Conservation (phyloP, 2,329 filamentous ascomycete species). For the Spiromastix sp. region DNA sequence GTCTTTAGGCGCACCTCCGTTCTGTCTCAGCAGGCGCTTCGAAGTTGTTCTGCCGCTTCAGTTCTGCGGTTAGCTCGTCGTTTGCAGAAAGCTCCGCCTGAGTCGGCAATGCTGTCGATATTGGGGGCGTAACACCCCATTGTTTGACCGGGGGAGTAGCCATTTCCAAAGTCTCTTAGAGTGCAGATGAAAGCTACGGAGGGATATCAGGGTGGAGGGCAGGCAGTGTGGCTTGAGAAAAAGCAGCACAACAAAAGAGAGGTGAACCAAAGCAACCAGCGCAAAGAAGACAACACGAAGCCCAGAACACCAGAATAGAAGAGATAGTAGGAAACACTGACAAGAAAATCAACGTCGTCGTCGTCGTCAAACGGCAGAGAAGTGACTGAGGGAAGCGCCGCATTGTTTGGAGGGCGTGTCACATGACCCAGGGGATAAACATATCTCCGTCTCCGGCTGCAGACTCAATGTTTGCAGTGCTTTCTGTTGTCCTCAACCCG, state of each 20-base stretch:
- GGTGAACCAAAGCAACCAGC: background rate
- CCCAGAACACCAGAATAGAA: background rate
- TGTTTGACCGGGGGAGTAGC: constrained; percentile 31
- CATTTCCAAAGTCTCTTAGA: constrained; percentile 20
- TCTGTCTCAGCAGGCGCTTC: constrained; percentile 74
- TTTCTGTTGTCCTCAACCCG: no score
- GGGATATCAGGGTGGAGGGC: no score
- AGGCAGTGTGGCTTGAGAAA: background rate
- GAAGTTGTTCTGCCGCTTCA: constrained; percentile 85
- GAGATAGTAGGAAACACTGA: no score
- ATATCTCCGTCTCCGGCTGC: no score
- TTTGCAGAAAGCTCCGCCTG: constrained; percentile 66
- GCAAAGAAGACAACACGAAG: no score
- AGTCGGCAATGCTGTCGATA: constrained; percentile 68
- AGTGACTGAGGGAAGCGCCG: no score
- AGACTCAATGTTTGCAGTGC: no score
- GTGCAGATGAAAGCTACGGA: background rate
- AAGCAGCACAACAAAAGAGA: background rate
- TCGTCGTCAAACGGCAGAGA: no score
- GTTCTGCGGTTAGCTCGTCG: constrained; percentile 68
- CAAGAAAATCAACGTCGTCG: no score
- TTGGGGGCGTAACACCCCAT: constrained; percentile 73
- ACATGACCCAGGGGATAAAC: no score
- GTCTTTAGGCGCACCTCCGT: constrained; percentile 50
- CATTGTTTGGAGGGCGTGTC: no score